Percentiles rank a stretch among this genome's conserved stretches.
Conservation (phyloP, 345 rosid genomes). For the Aegle marmelos region DNA sequence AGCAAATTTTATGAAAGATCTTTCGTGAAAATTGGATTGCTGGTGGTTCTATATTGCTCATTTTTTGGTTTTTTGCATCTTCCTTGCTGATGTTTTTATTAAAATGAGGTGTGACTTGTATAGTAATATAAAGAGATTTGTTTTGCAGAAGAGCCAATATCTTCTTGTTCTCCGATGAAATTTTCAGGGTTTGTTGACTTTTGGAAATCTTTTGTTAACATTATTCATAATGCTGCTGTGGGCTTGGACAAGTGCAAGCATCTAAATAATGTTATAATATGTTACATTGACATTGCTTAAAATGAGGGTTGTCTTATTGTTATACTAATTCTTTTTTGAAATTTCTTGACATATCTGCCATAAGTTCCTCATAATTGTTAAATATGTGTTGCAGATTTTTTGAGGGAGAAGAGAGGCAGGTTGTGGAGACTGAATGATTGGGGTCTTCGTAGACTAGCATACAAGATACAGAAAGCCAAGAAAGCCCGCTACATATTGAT, state of each 20-base stretch:
- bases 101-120: background rate
- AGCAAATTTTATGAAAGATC: background rate
- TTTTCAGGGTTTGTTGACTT: background rate
- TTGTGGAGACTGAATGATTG: conserved; percentile 89
- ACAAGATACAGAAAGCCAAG: conserved; percentile 80
- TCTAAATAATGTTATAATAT: background rate
- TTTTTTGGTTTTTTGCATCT: background rate
- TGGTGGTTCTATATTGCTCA: background rate
- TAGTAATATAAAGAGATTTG: background rate
- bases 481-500: conserved; percentile 80
- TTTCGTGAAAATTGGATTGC: background rate
- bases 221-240: background rate
- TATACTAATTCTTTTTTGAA: background rate
- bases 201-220: background rate
- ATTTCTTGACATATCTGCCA: background rate
- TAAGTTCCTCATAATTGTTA: background rate
- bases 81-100: too few relatives aligned
- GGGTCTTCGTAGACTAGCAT: conserved; percentile 88
- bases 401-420: conserved; percentile 81
- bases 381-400: conserved; percentile 46
- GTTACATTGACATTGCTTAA: background rate
- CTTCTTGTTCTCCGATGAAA: background rate
- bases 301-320: background rate
- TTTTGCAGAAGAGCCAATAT: background rate
- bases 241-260: background rate